Percentiles rank a stretch among this genome's conserved stretches.
Conservation (phyloP, 371 early-diverging fungal genomes). For the Zancudomyces culisetae region DNA sequence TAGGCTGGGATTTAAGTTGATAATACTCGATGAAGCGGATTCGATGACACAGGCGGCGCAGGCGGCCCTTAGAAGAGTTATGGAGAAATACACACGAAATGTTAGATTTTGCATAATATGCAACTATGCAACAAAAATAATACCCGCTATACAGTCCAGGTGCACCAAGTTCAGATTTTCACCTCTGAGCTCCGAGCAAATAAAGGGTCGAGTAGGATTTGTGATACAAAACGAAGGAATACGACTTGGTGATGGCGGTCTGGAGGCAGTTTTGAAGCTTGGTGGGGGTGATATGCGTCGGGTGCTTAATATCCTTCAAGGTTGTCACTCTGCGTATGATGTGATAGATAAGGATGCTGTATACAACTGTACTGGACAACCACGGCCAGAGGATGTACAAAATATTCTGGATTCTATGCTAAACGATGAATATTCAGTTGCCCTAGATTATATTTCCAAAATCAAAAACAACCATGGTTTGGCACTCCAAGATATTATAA, state of each 20-base stretch:
- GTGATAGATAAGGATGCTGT: slow-evolving; percentile 57
- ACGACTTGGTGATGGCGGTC: slow-evolving; percentile 60
- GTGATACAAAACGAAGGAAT: slow-evolving; percentile 64
- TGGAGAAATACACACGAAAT: slow-evolving; percentile 94
- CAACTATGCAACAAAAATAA: slow-evolving; percentile 96
- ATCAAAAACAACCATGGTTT: slow-evolving; percentile 64
- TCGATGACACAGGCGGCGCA: slow-evolving; percentile 95
- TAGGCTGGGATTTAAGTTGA: slow-evolving; percentile 53
- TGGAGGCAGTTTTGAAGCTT: slow-evolving; percentile 53
- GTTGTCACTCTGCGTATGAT: slow-evolving; percentile 65
- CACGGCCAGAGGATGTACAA: slow-evolving; percentile 71
- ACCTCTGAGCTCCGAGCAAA: slow-evolving; percentile 62
- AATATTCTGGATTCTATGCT: slow-evolving; percentile 60
- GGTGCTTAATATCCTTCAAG: slow-evolving; percentile 82
- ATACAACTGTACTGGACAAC: slow-evolving; percentile 81
- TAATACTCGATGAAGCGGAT: slow-evolving; percentile 98
- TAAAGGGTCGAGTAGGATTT: slow-evolving; percentile 46
- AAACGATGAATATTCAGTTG: slow-evolving; percentile 55
- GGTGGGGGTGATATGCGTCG: slow-evolving; percentile 94
- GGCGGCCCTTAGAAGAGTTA: slow-evolving; percentile 84
- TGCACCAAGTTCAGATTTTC: slow-evolving; percentile 97
- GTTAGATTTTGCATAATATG: slow-evolving; percentile 97
- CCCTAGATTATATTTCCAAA: slow-evolving; percentile 44
- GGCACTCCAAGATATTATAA: slow-evolving; percentile 73
- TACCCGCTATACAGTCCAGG: slow-evolving; percentile 94